Conservation (phyloP, 768 basidiomycete species). For the Hypholoma fasciculare region DNA sequence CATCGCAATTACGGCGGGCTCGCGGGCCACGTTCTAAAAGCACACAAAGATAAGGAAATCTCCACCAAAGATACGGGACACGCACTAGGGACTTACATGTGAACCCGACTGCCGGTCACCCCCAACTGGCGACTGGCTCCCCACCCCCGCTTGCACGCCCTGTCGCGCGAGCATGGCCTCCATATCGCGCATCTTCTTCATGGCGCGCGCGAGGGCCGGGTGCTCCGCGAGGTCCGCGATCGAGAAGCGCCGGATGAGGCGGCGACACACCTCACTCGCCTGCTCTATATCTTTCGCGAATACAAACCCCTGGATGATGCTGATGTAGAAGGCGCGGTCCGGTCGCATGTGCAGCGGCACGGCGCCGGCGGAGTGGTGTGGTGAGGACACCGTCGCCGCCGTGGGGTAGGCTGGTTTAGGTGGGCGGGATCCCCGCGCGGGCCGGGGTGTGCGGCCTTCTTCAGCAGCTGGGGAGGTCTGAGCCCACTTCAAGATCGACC, state of each 20-base stretch:
- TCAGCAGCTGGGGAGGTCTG: background rate
- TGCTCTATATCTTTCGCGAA: background rate
- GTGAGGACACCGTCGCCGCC: background rate
- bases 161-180: background rate
- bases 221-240: background rate
- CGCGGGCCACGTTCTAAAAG: too few relatives aligned
- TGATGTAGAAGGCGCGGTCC: background rate
- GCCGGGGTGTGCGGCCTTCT: background rate
- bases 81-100: too few relatives aligned
- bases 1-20: too few relatives aligned
- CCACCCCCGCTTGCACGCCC: too few relatives aligned
- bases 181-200: constrained; percentile 1
- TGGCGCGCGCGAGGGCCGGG: background rate
- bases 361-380: background rate
- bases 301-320: background rate
- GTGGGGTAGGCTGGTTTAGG: too few relatives aligned
- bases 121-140: background rate
- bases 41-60: too few relatives aligned
- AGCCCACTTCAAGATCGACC: background rate
- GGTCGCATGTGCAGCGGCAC: background rate
- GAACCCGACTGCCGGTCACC: background rate
- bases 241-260: background rate
- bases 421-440: background rate
- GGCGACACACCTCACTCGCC: background rate
- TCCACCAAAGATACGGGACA: too few relatives aligned